Conservation (phyloP, 257 asterid genomes). For the Solanum etuberosum region DNA sequence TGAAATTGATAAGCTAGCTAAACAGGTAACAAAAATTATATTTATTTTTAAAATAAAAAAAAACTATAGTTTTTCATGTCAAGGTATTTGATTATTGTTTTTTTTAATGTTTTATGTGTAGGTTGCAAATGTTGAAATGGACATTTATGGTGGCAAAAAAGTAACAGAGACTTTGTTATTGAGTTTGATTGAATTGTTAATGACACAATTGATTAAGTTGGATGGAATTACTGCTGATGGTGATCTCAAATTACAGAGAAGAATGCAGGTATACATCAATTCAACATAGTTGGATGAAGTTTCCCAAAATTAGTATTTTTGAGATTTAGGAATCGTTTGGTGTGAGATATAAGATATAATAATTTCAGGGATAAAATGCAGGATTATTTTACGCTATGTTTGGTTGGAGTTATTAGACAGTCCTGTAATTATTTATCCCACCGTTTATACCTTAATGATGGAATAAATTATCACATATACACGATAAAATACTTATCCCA, state of each 20-base stretch:
- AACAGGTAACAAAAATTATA: conserved; percentile 30
- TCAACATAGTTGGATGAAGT: not conserved
- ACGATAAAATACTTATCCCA: too few relatives aligned
- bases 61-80: not conserved
- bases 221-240: conserved; percentile 89
- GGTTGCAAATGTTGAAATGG: conserved; percentile 68
- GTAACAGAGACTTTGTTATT: conserved; percentile 49
- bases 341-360: too few relatives aligned
- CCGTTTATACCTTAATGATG: too few relatives aligned
- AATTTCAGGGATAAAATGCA: too few relatives aligned
- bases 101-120: conserved; percentile 4
- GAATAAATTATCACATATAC: too few relatives aligned
- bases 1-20: conserved; percentile 70
- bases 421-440: too few relatives aligned
- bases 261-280: conserved; percentile 57
- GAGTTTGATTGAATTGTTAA: conserved; percentile 61
- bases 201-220: conserved; percentile 75
- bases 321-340: not conserved
- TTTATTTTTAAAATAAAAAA: too few relatives aligned
- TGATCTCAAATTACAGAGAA: conserved; percentile 73
- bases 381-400: too few relatives aligned
- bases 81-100: not conserved
- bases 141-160: conserved; percentile 63
- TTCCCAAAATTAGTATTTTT: not conserved
- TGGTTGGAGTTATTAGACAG: too few relatives aligned